phyloP scores from a whole-genome alignment of 495 filamentous ascomycete genomes.

The Aspergillus funiculosus region DNA sequence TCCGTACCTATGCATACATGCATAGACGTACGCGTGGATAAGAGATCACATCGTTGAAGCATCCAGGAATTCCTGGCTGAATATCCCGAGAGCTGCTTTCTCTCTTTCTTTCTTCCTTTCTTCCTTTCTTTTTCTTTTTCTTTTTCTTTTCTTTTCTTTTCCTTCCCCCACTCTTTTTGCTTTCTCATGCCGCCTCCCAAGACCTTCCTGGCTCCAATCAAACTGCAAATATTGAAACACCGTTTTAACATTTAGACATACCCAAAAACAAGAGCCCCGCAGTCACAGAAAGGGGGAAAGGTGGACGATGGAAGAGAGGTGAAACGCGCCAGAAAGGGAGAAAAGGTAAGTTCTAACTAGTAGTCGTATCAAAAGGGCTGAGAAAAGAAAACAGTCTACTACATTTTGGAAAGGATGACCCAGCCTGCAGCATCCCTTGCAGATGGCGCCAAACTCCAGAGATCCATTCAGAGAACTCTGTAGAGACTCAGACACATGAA shows the following conservation, averaged over 20 bases:
- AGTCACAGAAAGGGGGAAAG: neutral
- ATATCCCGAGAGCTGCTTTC: neutral
- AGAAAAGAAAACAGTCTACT: neutral
- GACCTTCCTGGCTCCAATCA: too few species aligned
- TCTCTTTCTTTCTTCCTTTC: neutral
- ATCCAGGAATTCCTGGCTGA: neutral
- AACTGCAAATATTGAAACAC: too few species aligned
- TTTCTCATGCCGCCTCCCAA: too few species aligned
- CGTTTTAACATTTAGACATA: too few species aligned
- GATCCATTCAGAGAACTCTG: too few species aligned
- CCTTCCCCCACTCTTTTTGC: neutral
- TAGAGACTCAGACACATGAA: too few species aligned
- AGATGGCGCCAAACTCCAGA: too few species aligned
- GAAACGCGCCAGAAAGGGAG: neutral
- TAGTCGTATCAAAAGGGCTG: too few species aligned
- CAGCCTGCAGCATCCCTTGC: slow-evolving; percentile 21
- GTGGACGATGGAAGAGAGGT: neutral
- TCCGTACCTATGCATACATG: slow-evolving; percentile 2
- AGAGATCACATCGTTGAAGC: slow-evolving; percentile 12
- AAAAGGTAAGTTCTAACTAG: neutral
- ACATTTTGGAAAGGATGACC: slow-evolving; percentile 3
- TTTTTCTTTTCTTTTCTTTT: neutral
- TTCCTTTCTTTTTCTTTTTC: neutral
- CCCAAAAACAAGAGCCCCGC: too few species aligned
- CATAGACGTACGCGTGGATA: neutral